Evolutionary conservation across 495 filamentous ascomycete genomes (phyloP), one percentile per base, ranked within the genome.

Genomic region (Xylaria acuta): DNA sequence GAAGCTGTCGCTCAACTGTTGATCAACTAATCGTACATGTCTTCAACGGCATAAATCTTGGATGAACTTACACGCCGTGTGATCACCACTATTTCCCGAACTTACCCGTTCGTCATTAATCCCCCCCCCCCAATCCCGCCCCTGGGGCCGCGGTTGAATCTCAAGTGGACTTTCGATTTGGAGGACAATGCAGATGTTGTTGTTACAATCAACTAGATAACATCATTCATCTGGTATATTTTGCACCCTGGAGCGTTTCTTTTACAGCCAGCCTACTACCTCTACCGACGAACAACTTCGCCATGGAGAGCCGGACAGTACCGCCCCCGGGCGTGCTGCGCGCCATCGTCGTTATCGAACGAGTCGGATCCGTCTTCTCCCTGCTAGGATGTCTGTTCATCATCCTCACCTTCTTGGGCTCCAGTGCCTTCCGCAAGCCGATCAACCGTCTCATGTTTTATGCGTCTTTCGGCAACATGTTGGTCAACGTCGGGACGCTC

Each of bases 361-460:
- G 92, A 64, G 79, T 86, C 12, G 89, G 89, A 74, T 94, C 92
- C 0, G 81, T 88, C 14, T 83, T 96, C 75, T 97, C 93, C 0
- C 76, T 97, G 4, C 18, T 91, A 4, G 93, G 93, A 59, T 92
- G 90, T 36, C 72, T 89, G 56, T 91, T 96, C 78, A 91, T 97
- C 64, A 87, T 96, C 41, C 69, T 85, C 64, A 94, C 94, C 43
- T 97, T 94, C 73, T 78, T 88, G 20, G 72, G 82, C 20, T 91
- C 84, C 12, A 82, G 82, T 27, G 82, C 85, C 45, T 92, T 93
- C 75, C 88, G 91, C 71, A 94, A 95, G 81, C 93, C 94, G n/a
- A 94, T 97, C 82, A 97, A 97, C 75, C 88, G 94, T 4, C 84
- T 97, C 5, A 88, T 95, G 12, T 97, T 97, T 80, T 95, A 91